A percentile compares a stretch with the other conserved stretches of the same genome.
phyloP scores from a whole-genome alignment of 106 monocot genomes.

The Phalaenopsis aphrodite region DNA sequence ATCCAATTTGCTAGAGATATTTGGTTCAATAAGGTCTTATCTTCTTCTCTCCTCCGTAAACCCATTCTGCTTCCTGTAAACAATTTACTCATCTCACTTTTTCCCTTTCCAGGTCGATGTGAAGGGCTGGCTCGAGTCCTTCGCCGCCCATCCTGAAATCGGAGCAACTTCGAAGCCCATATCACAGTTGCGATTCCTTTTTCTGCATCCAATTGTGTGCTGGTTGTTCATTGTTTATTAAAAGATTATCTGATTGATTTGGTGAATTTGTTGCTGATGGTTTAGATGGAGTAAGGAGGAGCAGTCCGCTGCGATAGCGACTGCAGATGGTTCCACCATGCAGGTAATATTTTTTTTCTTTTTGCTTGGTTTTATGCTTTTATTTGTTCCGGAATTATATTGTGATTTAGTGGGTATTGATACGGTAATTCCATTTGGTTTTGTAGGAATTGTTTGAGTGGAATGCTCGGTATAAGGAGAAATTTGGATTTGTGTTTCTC shows the following conservation, averaged over 20 bases:
- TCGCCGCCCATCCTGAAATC: conserved; percentile 56
- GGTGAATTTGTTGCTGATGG: neutral
- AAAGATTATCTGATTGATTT: neutral
- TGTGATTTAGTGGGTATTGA: neutral
- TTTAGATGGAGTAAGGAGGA: conserved; percentile 73
- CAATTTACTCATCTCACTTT: neutral
- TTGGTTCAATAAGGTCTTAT: conserved; percentile 45
- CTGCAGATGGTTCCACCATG: conserved; percentile 42
- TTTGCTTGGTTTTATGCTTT: neutral
- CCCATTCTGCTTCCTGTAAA: neutral
- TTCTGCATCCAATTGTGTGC: neutral
- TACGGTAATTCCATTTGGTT: neutral
- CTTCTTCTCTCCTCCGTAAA: neutral
- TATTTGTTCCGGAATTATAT: neutral
- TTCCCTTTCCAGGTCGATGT: conserved; percentile 35
- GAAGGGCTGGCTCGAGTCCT: conserved; percentile 53
- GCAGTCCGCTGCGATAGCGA: conserved; percentile 63
- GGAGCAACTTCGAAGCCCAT: conserved; percentile 42
- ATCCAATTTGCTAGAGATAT: conserved; percentile 42
- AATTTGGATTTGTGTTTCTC: conserved; percentile 82
- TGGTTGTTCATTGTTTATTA: neutral
- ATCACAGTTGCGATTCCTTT: conserved; percentile 22
- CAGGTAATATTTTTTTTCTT: conserved; percentile 17
- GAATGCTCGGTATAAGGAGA: conserved; percentile 74
- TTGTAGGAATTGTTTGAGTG: conserved; percentile 61